Percentiles rank a stretch among this genome's conserved stretches.
phyloP scores from a whole-genome alignment of 768 basidiomycete genomes.

The Collybiopsis confluens region DNA sequence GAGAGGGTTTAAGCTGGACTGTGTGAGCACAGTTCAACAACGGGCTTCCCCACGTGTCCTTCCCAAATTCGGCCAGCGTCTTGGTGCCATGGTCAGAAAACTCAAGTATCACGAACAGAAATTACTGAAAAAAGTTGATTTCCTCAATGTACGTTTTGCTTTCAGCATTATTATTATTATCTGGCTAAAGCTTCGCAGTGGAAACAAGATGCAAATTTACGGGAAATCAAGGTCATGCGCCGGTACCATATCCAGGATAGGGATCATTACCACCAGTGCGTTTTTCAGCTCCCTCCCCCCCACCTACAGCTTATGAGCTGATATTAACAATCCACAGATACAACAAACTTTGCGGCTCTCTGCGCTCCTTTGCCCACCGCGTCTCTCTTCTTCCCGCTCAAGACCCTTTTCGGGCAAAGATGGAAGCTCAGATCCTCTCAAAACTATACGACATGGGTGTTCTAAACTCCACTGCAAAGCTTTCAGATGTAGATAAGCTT shows the following conservation, averaged over 20 bases:
- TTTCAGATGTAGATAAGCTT: conserved; percentile 92
- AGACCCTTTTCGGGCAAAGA: conserved; percentile 81
- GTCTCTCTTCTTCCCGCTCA: conserved; percentile 82
- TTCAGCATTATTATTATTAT: conserved; percentile 4
- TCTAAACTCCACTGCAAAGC: conserved; percentile 78
- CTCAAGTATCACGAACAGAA: conserved; percentile 96
- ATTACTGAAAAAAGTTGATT: conserved; percentile 94
- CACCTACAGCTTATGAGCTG: conserved; percentile 97
- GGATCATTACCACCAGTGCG: conserved; percentile 89
- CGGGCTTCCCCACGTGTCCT: conserved; percentile 33
- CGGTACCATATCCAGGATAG: conserved; percentile 93
- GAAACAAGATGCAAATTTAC: conserved; percentile 90
- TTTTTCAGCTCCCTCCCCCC: conserved; percentile 13
- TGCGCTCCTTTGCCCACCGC: conserved; percentile 83
- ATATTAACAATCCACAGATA: conserved; percentile 55
- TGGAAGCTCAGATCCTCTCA: conserved; percentile 83
- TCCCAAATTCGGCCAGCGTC: conserved; percentile 1
- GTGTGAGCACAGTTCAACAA: neutral
- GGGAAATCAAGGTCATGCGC: conserved; percentile 92
- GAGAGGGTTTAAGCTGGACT: neutral
- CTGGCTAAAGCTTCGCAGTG: conserved; percentile 48
- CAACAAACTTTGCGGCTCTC: conserved; percentile 89
- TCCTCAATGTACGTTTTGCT: conserved; percentile 67
- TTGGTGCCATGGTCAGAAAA: conserved; percentile 72
- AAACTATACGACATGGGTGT: conserved; percentile 98